Base-by-base conservation (phyloP, 228 moss, liverwort and hornwort species). In the Sphagnum fallax region DNA sequence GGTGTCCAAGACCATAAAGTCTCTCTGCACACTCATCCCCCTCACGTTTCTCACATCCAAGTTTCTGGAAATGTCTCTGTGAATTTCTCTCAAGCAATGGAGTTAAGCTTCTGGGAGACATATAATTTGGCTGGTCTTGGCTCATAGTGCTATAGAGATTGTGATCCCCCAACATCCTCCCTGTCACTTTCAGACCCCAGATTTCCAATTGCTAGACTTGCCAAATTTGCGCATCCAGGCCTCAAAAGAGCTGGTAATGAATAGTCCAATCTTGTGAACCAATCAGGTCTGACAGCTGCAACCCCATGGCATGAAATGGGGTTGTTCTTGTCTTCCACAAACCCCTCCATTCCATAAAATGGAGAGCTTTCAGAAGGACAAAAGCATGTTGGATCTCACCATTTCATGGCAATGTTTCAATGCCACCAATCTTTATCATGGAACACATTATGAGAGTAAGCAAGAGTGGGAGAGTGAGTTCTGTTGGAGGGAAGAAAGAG, bases 31-130 rank as follows among this genome's bases (percentile, higher is more conserved):
- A 66, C 89, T 87, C 63, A 70, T 87, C 57, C 87, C 87, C 64
- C 93, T 80, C 91, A 94, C 86, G 63, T 87, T 82, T 72, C 94
- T 92, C 67, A 98, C 88, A 79, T 93, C 90, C 86, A 98, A 72
- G 67, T 66, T 63, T 65, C 70, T 80, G 80, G 63, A 76, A 80
- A 58, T 74, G 78, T 80, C 74, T 80, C 53, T 76, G 78, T 49
- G 61, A 57, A 78, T 76, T 77, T 74, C 60, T 82, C 63, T 82
- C 73, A 52, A 65, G 47, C 50, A 61, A 49, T 16, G 65, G 64
- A 63, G 69, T 52, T 15, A 69, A 18, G 69, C 61, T 77, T 67
- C 66, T 71, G n/a, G 62, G 47, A 51, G 67, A 69, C 71, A 69
- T 69, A 68, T 53, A 76, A 63, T 64, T 74, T 74, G 63, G 76